Evolutionary conservation across 1,284 basidiomycete genomes (phyloP).

Genomic region (Ceratobasidium sp.): DNA sequence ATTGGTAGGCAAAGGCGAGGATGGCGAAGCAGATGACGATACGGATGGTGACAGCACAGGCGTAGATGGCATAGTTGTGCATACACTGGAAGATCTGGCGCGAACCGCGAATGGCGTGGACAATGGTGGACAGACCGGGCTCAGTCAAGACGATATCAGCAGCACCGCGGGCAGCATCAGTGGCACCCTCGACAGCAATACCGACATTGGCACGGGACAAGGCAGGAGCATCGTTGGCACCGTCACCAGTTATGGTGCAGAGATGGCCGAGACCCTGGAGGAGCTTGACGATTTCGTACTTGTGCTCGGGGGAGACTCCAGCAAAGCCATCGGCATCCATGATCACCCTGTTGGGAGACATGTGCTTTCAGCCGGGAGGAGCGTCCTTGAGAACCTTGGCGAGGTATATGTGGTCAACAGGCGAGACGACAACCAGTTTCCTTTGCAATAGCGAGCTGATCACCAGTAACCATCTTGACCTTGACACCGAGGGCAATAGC

Average conservation of each 20-base stretch:
- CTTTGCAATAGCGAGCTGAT: conserved; percentile 98
- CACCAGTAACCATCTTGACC: conserved; percentile 99
- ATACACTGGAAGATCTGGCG: conserved; percentile 98
- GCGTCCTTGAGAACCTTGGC: conserved; percentile 94
- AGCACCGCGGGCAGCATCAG: conserved; percentile 92
- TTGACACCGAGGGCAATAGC: conserved; percentile 93
- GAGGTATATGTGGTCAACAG: conserved; percentile 96
- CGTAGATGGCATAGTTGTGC: conserved; percentile 93
- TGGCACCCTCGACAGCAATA: conserved; percentile 96
- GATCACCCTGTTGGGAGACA: conserved; percentile 89
- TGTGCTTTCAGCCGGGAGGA: conserved; percentile 75
- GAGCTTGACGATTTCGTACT: conserved; percentile 90
- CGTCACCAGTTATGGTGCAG: conserved; percentile 94
- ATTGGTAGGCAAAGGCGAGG: conserved; percentile 93
- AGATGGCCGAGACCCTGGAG: conserved; percentile 88
- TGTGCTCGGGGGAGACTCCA: conserved; percentile 96
- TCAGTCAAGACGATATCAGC: conserved; percentile 95
- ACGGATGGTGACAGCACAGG: conserved; percentile 94
- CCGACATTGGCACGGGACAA: conserved; percentile 93
- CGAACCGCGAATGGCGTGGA: conserved; percentile 93
- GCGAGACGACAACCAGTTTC: conserved; percentile 97
- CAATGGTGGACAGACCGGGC: conserved; percentile 94
- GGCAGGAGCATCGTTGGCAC: conserved; percentile 95
- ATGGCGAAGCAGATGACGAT: conserved; percentile 97
- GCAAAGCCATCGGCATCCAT: conserved; percentile 91